Conservation (phyloP, 306 rosid species). For the Sophora flavescens region DNA sequence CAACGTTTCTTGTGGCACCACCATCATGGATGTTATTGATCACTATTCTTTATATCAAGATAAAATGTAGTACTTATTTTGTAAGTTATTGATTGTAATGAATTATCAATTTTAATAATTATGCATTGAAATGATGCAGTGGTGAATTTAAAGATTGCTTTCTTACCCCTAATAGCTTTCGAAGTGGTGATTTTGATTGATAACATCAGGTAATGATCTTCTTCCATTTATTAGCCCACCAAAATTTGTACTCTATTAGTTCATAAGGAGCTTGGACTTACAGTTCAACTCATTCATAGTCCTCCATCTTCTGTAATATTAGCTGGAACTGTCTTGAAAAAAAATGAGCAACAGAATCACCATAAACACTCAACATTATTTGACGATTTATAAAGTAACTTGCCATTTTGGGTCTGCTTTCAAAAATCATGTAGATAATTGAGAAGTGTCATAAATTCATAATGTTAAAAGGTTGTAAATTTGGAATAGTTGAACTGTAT, state of each 20-base stretch:
- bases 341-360: constrained; percentile 25
- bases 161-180: constrained; percentile 76
- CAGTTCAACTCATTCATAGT: constrained; percentile 21
- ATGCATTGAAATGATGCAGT: constrained; percentile 62
- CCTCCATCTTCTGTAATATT: constrained; percentile 22
- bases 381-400: constrained; percentile 19
- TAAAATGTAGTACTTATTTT: constrained; percentile 24
- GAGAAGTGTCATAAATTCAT: constrained; percentile 8
- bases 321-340: constrained; percentile 34
- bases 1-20: constrained; percentile 30
- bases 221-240: background rate
- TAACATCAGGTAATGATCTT: constrained; percentile 74
- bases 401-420: constrained; percentile 18
- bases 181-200: constrained; percentile 83
- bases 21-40: constrained; percentile 27
- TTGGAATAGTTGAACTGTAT: constrained; percentile 13
- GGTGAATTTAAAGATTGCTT: constrained; percentile 82
- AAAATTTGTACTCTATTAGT: constrained; percentile 12
- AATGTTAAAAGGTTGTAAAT: background rate
- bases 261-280: constrained; percentile 27
- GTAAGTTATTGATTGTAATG: constrained; percentile 6
- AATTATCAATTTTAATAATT: constrained; percentile 12
- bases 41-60: constrained; percentile 24
- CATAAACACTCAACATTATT: constrained; percentile 7
- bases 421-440: constrained; percentile 19